Percentiles rank a stretch among this genome's conserved stretches.
Conservation (phyloP, 169 alveolate genomes). For the Plasmodium chabaudi region DNA sequence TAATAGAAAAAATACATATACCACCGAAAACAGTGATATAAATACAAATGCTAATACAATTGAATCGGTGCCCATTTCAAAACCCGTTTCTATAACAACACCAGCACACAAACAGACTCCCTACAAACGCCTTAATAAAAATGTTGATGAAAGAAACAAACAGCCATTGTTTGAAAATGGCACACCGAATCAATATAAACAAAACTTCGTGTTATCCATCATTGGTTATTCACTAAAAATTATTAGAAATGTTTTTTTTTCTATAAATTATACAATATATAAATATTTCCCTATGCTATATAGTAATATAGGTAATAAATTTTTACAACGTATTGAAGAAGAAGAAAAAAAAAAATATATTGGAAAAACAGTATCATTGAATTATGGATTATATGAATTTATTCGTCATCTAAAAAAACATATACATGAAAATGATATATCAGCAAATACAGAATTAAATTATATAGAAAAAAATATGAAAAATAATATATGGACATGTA, state of each 20-base stretch:
- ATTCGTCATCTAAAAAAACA: slow-evolving; percentile 9
- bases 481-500: slow-evolving; percentile 31
- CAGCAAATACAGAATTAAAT: slow-evolving; percentile 40
- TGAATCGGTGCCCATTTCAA: too few relatives aligned
- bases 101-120: too few relatives aligned
- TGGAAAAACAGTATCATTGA: slow-evolving; percentile 41
- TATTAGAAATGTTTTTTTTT: background rate
- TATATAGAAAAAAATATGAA: slow-evolving; percentile 6
- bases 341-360: slow-evolving; percentile 21
- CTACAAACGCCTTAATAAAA: too few relatives aligned
- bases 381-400: slow-evolving; percentile 43
- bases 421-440: slow-evolving; percentile 22
- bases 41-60: too few relatives aligned
- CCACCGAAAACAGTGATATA: too few relatives aligned
- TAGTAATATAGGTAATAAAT: background rate
- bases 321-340: background rate
- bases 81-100: too few relatives aligned
- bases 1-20: too few relatives aligned
- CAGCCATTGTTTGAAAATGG: too few relatives aligned
- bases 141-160: too few relatives aligned
- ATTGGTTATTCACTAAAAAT: background rate
- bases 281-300: background rate
- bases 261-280: background rate
- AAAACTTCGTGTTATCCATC: background rate
- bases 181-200: too few relatives aligned